Percentiles rank a stretch among this genome's conserved stretches.
phyloP scores from a whole-genome alignment of 2,329 filamentous ascomycete species.

The Dactylonectria macrodidyma region DNA sequence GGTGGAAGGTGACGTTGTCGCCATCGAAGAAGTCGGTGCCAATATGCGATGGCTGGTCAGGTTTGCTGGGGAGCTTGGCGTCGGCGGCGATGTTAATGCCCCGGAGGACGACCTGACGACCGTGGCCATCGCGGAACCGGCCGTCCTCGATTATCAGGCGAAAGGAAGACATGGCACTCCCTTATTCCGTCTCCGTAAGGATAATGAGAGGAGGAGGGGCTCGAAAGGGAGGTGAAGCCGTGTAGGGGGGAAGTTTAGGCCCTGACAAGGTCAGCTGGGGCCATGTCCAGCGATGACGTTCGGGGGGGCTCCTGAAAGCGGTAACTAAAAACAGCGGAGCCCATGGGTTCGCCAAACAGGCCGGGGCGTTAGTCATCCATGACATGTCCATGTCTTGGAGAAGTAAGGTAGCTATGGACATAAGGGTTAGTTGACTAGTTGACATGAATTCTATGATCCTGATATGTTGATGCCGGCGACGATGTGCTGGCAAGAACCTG shows the following conservation, averaged over 20 bases:
- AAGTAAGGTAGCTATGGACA: not conserved
- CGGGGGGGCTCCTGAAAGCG: slow-evolving; percentile 29
- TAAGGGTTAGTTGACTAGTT: not conserved
- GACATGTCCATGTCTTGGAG: not conserved
- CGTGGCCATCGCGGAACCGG: slow-evolving; percentile 84
- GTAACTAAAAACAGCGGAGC: slow-evolving; percentile 25
- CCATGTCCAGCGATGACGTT: slow-evolving; percentile 43
- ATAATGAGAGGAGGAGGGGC: slow-evolving; percentile 11
- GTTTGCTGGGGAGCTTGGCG: slow-evolving; percentile 87
- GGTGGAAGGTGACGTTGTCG: slow-evolving; percentile 91
- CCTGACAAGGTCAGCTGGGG: slow-evolving; percentile 32
- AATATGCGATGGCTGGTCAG: slow-evolving; percentile 86
- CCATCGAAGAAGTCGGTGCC: slow-evolving; percentile 89
- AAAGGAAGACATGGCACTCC: slow-evolving; percentile 75
- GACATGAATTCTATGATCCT: not conserved
- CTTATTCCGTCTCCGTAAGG: slow-evolving; percentile 5
- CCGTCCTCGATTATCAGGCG: slow-evolving; percentile 88
- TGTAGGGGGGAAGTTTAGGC: slow-evolving; percentile 34
- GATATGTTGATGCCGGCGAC: not conserved
- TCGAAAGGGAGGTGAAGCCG: slow-evolving; percentile 16
- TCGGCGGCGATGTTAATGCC: slow-evolving; percentile 96
- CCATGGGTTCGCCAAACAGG: not conserved
- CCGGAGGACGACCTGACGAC: slow-evolving; percentile 88
- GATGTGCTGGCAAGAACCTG: too few relatives aligned
- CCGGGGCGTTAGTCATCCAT: slow-evolving; percentile 41